Conservation (phyloP, 1,139 yeast species). For the Diutina mesorugosa region DNA sequence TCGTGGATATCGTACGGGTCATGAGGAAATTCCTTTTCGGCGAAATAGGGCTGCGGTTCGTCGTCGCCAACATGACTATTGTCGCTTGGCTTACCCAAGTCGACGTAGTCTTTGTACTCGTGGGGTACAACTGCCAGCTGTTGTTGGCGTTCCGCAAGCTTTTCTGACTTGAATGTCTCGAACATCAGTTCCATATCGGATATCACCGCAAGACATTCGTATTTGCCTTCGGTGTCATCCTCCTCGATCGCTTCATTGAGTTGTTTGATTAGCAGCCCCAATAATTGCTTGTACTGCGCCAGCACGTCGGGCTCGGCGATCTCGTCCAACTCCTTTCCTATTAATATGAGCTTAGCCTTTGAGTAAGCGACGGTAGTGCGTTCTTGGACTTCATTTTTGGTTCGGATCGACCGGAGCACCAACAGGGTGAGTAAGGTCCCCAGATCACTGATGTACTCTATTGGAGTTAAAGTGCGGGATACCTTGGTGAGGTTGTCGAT, state of each 20-base stretch:
- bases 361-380: conserved; percentile 40
- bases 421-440: conserved; percentile 45
- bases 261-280: conserved; percentile 37
- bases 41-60: background rate
- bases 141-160: background rate
- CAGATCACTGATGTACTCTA: conserved; percentile 41
- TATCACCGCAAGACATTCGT: conserved; percentile 48
- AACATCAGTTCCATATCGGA: conserved; percentile 54
- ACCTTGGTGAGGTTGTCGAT: conserved; percentile 33
- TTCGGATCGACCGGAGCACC: conserved; percentile 32
- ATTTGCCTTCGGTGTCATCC: conserved; percentile 36
- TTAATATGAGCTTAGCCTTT: conserved; percentile 41
- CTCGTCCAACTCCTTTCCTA: conserved; percentile 40
- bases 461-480: conserved; percentile 26
- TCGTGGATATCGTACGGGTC: conserved; percentile 3
- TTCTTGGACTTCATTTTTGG: conserved; percentile 36
- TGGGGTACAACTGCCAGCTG: background rate
- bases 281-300: conserved; percentile 36
- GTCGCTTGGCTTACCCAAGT: background rate
- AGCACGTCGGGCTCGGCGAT: conserved; percentile 25
- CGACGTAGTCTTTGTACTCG: background rate
- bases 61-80: background rate
- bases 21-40: background rate
- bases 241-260: conserved; percentile 35
- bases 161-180: conserved; percentile 23